Percentiles rank a stretch among this genome's conserved stretches.
Conservation (phyloP, 495 filamentous ascomycete genomes). For the Aspergillus wentii region DNA sequence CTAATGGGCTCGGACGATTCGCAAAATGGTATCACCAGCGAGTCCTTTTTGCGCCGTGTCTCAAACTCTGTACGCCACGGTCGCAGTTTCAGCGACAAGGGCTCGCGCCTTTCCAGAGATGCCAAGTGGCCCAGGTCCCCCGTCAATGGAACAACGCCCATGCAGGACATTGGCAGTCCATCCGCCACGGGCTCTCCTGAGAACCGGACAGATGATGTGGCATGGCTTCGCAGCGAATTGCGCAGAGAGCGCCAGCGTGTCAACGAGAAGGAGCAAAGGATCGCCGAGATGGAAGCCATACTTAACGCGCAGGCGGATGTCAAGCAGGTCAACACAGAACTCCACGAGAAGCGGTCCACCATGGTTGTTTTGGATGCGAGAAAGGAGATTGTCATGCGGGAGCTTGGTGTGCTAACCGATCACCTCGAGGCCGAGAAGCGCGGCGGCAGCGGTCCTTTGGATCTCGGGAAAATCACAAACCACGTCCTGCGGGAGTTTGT, state of each 20-base stretch:
- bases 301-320: conserved; percentile 70
- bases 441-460: conserved; percentile 55
- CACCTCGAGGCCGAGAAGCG: conserved; percentile 65
- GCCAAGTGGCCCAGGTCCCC: conserved; percentile 70
- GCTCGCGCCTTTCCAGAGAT: conserved; percentile 41
- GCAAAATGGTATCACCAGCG: conserved; percentile 37
- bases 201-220: conserved; percentile 60
- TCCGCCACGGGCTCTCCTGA: conserved; percentile 57
- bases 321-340: conserved; percentile 76
- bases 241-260: conserved; percentile 75
- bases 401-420: conserved; percentile 83
- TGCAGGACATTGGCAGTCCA: conserved; percentile 70
- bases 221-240: conserved; percentile 70
- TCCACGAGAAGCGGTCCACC: conserved; percentile 91
- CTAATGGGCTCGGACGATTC: conserved; percentile 68
- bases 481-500: conserved; percentile 85
- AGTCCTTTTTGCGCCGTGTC: conserved; percentile 77
- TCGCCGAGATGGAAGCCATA: conserved; percentile 76
- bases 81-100: conserved; percentile 78
- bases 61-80: conserved; percentile 92
- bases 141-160: conserved; percentile 57
- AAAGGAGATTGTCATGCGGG: conserved; percentile 89
- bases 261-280: conserved; percentile 69
- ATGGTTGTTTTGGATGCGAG: conserved; percentile 94
- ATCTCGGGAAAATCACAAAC: conserved; percentile 72